These are phyloP conservation scores for Irineochytrium annulatum DNA, from an alignment of 192 early-diverging fungal genomes.

Conservation along the genomic window DNA sequence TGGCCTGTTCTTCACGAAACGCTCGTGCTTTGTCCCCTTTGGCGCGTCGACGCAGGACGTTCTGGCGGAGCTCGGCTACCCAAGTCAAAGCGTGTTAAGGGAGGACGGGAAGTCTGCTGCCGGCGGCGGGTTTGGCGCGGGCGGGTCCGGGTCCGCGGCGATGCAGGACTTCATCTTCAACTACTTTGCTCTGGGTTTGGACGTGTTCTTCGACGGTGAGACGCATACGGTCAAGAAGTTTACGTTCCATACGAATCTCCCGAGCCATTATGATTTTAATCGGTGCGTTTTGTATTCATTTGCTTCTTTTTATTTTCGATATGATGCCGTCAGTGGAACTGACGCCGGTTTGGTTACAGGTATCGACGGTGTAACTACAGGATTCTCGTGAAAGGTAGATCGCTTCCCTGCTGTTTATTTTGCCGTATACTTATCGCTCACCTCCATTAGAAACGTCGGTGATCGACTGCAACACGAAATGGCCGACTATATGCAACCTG, in stretches of 20 bases:
- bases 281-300: slow-evolving; percentile 42
- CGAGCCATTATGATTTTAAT: slow-evolving; percentile 67
- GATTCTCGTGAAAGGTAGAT: too few species aligned
- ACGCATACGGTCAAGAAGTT: slow-evolving; percentile 69
- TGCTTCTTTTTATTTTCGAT: slow-evolving; percentile 8
- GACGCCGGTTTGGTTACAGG: too few species aligned
- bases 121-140: slow-evolving; percentile 42
- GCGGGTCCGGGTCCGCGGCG: background rate
- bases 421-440: too few species aligned
- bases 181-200: slow-evolving; percentile 67
- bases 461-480: too few species aligned
- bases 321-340: slow-evolving; percentile 11
- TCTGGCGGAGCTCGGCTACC: slow-evolving; percentile 63
- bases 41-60: slow-evolving; percentile 66
- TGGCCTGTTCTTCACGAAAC: too few species aligned
- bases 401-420: too few species aligned
- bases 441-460: too few species aligned
- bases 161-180: slow-evolving; percentile 19
- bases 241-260: slow-evolving; percentile 65
- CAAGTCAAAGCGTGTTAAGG: slow-evolving; percentile 58
- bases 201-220: slow-evolving; percentile 65
- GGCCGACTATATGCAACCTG: too few species aligned
- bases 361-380: too few species aligned
- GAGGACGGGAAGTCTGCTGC: slow-evolving; percentile 72
- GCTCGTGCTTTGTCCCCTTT: too few species aligned